Percentiles rank a stretch among this genome's conserved stretches.
Conservation (phyloP, 2,329 filamentous ascomycete species). For the Colletotrichum costaricense region DNA sequence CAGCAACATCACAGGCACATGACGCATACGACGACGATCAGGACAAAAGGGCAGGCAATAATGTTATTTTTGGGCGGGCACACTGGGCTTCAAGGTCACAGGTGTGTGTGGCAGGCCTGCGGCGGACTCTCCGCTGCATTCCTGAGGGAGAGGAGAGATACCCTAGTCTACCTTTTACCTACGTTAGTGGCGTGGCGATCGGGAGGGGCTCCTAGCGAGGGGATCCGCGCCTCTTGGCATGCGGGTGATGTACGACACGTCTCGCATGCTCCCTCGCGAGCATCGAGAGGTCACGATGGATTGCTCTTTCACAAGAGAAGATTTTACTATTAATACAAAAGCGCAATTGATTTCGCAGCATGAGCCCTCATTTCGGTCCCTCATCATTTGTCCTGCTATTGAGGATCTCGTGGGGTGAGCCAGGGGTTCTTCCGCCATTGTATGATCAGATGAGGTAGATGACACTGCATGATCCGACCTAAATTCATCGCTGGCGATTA, state of each 20-base stretch:
- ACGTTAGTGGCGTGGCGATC: slow-evolving; percentile 32
- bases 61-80: neutral
- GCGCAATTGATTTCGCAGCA: neutral
- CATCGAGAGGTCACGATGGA: neutral
- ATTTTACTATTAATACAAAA: neutral
- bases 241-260: neutral
- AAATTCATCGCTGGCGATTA: rapidly evolving
- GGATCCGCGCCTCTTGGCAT: slow-evolving; percentile 5
- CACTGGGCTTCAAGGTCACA: neutral
- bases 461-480: neutral
- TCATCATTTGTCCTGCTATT: rapidly evolving
- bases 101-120: neutral
- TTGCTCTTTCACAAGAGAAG: neutral
- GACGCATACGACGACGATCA: neutral
- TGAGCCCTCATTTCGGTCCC: rapidly evolving
- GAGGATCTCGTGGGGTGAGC: neutral
- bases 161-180: slow-evolving; percentile 12
- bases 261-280: neutral
- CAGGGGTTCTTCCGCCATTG: rapidly evolving
- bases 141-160: neutral
- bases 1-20: neutral
- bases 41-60: neutral
- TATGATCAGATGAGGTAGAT: neutral
- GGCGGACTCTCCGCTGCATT: neutral
- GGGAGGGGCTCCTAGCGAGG: slow-evolving; percentile 22